Evolutionary conservation across 2,329 filamentous ascomycete species (phyloP).

Genomic region (Colletotrichum karsti): DNA sequence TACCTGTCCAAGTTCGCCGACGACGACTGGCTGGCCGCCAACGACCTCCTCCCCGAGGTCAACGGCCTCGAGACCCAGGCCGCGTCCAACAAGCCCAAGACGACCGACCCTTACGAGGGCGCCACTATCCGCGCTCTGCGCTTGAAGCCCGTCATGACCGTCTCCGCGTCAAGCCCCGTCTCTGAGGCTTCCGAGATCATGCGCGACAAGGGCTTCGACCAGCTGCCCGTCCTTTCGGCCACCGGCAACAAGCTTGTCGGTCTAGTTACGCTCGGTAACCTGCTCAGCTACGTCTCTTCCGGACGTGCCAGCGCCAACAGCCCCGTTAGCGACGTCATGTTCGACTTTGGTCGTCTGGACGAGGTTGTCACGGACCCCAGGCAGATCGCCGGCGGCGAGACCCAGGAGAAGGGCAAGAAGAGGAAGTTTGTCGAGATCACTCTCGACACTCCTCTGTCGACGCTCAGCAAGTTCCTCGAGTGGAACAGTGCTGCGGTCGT

Average conservation of each 20-base stretch:
- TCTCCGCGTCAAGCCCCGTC: constrained; percentile 76
- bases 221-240: constrained; percentile 86
- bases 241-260: constrained; percentile 81
- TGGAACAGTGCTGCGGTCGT: constrained; percentile 98
- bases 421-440: constrained; percentile 94
- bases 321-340: constrained; percentile 91
- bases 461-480: constrained; percentile 92
- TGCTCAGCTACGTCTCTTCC: constrained; percentile 88
- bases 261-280: constrained; percentile 92
- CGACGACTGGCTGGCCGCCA: constrained; percentile 98
- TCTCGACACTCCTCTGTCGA: constrained; percentile 82
- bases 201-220: constrained; percentile 98
- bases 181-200: constrained; percentile 95
- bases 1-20: constrained; percentile 99
- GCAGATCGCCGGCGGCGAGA: constrained; percentile 58
- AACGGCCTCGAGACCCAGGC: constrained; percentile 55
- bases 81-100: constrained; percentile 45
- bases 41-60: constrained; percentile 80
- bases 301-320: constrained; percentile 79
- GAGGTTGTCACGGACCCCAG: constrained; percentile 92
- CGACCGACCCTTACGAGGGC: constrained; percentile 75
- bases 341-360: constrained; percentile 87
- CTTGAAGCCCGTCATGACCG: constrained; percentile 91
- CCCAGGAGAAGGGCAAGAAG: constrained; percentile 48
- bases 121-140: constrained; percentile 85